Conservation (phyloP, 306 rosid genomes). For the Cotoneaster glaucophyllus region DNA sequence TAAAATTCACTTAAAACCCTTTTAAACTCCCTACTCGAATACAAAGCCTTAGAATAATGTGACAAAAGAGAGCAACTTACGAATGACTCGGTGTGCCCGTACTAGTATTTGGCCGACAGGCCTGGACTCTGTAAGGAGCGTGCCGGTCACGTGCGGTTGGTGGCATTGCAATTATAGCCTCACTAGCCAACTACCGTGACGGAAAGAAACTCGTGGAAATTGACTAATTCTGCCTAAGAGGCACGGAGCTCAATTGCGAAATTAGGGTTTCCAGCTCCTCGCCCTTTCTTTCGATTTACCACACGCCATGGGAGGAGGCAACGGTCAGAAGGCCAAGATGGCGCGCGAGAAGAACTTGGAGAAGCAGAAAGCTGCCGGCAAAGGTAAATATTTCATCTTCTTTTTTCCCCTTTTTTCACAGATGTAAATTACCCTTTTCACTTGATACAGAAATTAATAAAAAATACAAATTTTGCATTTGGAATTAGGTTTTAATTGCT, state of each 20-base stretch:
- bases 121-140: not conserved
- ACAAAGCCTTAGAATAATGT: no score
- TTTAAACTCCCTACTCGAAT: no score
- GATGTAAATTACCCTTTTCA: not conserved
- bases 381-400: constrained; percentile 22
- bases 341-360: constrained; percentile 51
- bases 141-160: not conserved
- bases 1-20: no score
- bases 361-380: constrained; percentile 32
- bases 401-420: not conserved
- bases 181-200: not conserved
- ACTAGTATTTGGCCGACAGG: not conserved
- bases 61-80: no score
- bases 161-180: not conserved
- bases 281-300: constrained; percentile 7
- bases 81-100: not conserved
- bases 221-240: not conserved
- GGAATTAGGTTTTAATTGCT: not conserved
- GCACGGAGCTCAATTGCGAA: not conserved
- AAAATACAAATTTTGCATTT: not conserved
- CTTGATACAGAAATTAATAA: not conserved
- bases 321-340: constrained; percentile 49
- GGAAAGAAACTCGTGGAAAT: not conserved
- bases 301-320: constrained; percentile 50
- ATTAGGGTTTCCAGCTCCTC: constrained; percentile 54